Base-by-base conservation (phyloP, 1,139 yeast species). In the Geotrichum europaeum region DNA sequence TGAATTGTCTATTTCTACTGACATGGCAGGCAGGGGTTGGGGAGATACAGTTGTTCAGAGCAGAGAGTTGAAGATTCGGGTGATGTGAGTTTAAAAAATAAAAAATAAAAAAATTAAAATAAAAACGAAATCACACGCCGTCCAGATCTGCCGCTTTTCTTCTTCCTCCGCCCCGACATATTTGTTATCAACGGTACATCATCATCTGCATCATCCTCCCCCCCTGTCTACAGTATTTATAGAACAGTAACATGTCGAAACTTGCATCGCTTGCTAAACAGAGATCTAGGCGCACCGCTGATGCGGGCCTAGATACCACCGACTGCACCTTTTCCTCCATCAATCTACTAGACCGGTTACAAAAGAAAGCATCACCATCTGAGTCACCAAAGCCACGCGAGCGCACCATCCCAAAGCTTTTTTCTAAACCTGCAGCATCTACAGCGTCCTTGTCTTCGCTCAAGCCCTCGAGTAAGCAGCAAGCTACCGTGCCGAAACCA, bases 231-330 rank as follows among this genome's bases (percentile, higher is more conserved):
- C 6, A 45, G 6, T 3, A 10, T 7, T 3, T 22, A 45, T 13
- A 28, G n/a, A 43, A 51, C 9, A 32, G 5, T 47, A 28, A 4
- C 10, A 60, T 60, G 62, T 62, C 64, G 3, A 62, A 62, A 54
- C 61, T 62, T 24, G 59, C 64, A 18, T 43, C 54, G 3, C 49
- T 62, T 3, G 64, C 64, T 10, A 60, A 62, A 51, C 47, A 53
- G 30, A 36, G 64, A 18, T 59, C 63, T 18, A 62, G 57, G 22
- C 58, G 58, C 20, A 34, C 47, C 3, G 56, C 52, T 18, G 61
- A 47, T 4, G n/a, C 34, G 13, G 32, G 45, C n/a, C 59, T 56
- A 13, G 61, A 54, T 3, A 9, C 49, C 6, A 55, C 51, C 45
- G 57, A 59, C 22, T 18, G 54, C 10, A 56, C 30, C 56, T 30